These are phyloP conservation scores for Rhizopogon vulgaris DNA, from an alignment of 768 basidiomycete species.

Conservation along the genomic window DNA sequence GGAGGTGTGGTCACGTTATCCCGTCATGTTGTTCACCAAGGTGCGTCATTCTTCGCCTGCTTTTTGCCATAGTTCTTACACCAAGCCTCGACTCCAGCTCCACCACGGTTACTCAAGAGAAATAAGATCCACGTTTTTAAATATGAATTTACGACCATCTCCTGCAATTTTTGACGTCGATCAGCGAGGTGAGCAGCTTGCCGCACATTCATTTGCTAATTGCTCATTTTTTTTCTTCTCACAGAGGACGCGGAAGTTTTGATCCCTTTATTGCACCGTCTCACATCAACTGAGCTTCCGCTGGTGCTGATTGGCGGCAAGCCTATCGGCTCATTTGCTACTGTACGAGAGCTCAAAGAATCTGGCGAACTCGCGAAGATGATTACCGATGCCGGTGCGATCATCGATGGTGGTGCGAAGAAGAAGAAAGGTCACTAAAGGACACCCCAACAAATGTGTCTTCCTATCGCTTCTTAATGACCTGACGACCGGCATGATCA, in stretches of 20 bases:
- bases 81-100: slow-evolving; percentile 30
- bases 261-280: slow-evolving; percentile 51
- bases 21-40: slow-evolving; percentile 72
- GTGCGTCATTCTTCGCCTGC: slow-evolving; percentile 27
- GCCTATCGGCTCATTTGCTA: slow-evolving; percentile 43
- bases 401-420: slow-evolving; percentile 45
- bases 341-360: slow-evolving; percentile 45
- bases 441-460: not conserved
- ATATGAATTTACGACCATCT: slow-evolving; percentile 51
- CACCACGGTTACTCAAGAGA: slow-evolving; percentile 65
- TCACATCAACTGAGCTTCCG: slow-evolving; percentile 57
- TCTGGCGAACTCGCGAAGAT: slow-evolving; percentile 46
- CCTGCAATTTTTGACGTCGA: slow-evolving; percentile 71
- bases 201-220: not conserved
- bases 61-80: slow-evolving; percentile 1
- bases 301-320: slow-evolving; percentile 65
- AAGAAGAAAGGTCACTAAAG: slow-evolving; percentile 29
- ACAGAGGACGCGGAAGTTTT: slow-evolving; percentile 61
- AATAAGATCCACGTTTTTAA: slow-evolving; percentile 50
- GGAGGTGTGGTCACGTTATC: slow-evolving; percentile 68
- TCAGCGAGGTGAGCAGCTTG: slow-evolving; percentile 34
- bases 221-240: not conserved
- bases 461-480: not conserved
- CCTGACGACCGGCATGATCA: not conserved
- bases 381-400: slow-evolving; percentile 51